Percentiles rank a stretch among this genome's conserved stretches.
These are phyloP conservation scores for Gossypium gossypioides DNA, from an alignment of 441 rosid species.

Conservation along the genomic window DNA sequence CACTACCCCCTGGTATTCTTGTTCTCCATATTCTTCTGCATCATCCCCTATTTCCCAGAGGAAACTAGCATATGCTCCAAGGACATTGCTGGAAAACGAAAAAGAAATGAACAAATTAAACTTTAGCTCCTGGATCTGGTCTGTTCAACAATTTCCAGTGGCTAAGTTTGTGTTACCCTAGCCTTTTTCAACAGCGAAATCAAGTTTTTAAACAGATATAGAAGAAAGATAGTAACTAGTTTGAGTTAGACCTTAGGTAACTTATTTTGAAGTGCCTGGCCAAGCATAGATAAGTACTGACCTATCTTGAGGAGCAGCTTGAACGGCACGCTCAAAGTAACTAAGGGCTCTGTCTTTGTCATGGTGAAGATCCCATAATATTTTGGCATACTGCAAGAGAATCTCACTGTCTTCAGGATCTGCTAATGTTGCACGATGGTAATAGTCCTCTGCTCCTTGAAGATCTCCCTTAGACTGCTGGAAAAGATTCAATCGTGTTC, in stretches of 20 bases:
- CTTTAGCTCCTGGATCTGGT: background rate
- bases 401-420: constrained; percentile 56
- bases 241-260: background rate
- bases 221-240: background rate
- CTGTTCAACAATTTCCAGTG: background rate
- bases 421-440: constrained; percentile 50
- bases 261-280: background rate
- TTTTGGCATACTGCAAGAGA: constrained; percentile 50
- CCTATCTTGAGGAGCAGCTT: constrained; percentile 64
- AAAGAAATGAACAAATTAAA: background rate
- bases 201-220: background rate
- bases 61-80: constrained; percentile 75
- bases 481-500: background rate
- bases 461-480: constrained; percentile 62
- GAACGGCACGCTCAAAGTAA: constrained; percentile 57
- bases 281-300: constrained; percentile 12
- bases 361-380: constrained; percentile 61
- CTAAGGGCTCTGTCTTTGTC: constrained; percentile 46
- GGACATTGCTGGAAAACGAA: constrained; percentile 47
- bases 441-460: constrained; percentile 62
- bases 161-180: background rate
- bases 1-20: constrained; percentile 29
- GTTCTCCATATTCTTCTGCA: constrained; percentile 20
- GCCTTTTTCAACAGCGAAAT: background rate
- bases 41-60: constrained; percentile 65